Base-by-base conservation (phyloP, 2,329 filamentous ascomycete genomes). In the Ceratocystis harringtonii region DNA sequence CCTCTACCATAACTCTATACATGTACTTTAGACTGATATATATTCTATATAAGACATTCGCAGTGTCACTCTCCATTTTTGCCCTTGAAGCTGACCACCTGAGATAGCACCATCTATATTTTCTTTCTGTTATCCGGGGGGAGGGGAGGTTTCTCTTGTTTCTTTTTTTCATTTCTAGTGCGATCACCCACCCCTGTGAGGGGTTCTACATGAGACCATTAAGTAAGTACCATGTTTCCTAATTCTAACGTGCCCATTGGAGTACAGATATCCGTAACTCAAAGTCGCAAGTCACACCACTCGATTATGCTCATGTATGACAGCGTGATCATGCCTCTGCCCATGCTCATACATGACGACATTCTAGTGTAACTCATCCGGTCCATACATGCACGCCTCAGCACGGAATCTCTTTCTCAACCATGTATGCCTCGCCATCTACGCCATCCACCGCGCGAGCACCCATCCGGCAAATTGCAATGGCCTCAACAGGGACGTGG, bases 401-500 rank as follows among this genome's bases (percentile, higher is more conserved):
- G 36, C 36, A 71, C 17, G 65, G 71, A 44, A 81, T 75, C 71
- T 81, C 79, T 3, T 76, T 80, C 69, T 76, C 81, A 7, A 81
- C 79, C 68, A 81, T 79, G 67, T 84, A 84, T 12, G 73, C 79
- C 68, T 77, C 78, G 64, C 82, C 80, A 8, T 79, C 81, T 1
- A 80, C 76, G 6, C 81, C 76, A 32, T 83, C 74, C 19, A 76
- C 76, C 70, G 82, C 84, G 78, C 85, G 88, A 8, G 90, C 90
- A 0, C 92, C 90, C 92, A 96, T 96, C 72, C 84, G 85, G 72
- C 90, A 96, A 45, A 96, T 85, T 61, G 86, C 85, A 50, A 96
- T 75, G 67, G 78, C 82, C 66, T 90, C 84, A n/a, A 96, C 72
- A 17, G 78, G 76, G 28, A 92, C 77, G 62, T 83, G 76, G 64